phyloP scores from a whole-genome alignment of 176 grass and related monocot species.

The Ensete glaucum region DNA sequence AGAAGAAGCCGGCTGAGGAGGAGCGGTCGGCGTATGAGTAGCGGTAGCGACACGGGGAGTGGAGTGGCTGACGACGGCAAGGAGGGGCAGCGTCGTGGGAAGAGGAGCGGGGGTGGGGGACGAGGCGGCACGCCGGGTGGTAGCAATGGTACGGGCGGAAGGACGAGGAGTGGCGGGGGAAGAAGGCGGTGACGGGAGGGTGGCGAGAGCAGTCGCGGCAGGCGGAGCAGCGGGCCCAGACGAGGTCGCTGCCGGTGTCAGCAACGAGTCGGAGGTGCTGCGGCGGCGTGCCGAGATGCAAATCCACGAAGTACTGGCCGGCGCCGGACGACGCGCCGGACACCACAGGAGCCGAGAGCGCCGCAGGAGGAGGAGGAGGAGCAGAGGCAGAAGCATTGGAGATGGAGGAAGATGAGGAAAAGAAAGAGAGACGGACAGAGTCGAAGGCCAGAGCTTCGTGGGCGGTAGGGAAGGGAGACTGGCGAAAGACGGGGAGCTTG shows the following conservation, averaged over 20 bases:
- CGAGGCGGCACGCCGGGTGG: slow-evolving; percentile 5
- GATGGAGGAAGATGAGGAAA: background rate
- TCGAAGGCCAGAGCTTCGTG: background rate
- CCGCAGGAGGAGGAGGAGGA: background rate
- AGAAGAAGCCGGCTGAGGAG: slow-evolving; percentile 11
- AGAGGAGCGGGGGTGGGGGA: slow-evolving; percentile 1
- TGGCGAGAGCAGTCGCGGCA: slow-evolving; percentile 1
- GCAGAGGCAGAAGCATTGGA: background rate
- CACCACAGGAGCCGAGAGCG: background rate
- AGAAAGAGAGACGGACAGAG: slow-evolving; percentile 4
- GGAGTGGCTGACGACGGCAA: slow-evolving; percentile 2
- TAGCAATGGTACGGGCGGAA: slow-evolving; percentile 8
- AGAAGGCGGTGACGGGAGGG: background rate
- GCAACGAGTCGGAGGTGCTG: slow-evolving; percentile 1
- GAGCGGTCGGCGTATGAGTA: slow-evolving; percentile 15
- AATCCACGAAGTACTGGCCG: slow-evolving; percentile 1
- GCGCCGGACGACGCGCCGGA: slow-evolving; percentile 4
- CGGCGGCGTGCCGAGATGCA: background rate
- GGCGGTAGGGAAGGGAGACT: background rate
- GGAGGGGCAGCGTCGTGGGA: background rate
- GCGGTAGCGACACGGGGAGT: slow-evolving; percentile 15
- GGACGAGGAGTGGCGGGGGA: slow-evolving; percentile 12
- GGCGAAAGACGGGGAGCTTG: background rate
- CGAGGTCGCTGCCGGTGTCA: slow-evolving; percentile 7
- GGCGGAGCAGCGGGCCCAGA: slow-evolving; percentile 3